Percentiles rank a stretch among this genome's conserved stretches.
phyloP scores from a whole-genome alignment of 768 basidiomycete genomes.

The Inosperma sp. region DNA sequence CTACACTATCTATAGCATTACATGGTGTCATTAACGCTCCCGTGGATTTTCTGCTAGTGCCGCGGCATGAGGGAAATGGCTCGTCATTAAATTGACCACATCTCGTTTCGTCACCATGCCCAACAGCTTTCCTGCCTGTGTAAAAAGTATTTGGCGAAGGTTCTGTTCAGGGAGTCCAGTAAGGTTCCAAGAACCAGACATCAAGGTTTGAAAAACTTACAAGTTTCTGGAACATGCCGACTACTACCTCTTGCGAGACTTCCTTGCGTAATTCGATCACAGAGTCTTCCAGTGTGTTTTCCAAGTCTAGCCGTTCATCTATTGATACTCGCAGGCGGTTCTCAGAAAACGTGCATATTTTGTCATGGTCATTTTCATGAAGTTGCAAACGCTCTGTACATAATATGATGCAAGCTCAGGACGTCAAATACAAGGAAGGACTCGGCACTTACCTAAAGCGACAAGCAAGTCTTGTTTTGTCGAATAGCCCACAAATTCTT shows the following conservation, averaged over 20 bases:
- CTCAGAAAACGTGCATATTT: slow-evolving; percentile 42
- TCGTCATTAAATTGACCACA: slow-evolving; percentile 53
- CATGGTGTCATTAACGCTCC: slow-evolving; percentile 3
- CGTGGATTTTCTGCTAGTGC: slow-evolving; percentile 26
- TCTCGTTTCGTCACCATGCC: slow-evolving; percentile 71
- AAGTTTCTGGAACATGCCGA: slow-evolving; percentile 71
- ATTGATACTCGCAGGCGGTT: slow-evolving; percentile 25
- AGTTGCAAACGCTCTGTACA: slow-evolving; percentile 28
- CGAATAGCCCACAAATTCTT: slow-evolving; percentile 55
- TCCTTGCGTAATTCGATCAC: slow-evolving; percentile 63
- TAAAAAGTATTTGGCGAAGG: slow-evolving; percentile 63
- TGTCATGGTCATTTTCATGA: slow-evolving; percentile 26
- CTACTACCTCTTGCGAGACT: slow-evolving; percentile 65
- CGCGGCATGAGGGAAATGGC: slow-evolving; percentile 53
- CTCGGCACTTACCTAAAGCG: slow-evolving; percentile 36
- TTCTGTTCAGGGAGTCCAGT: slow-evolving; percentile 40
- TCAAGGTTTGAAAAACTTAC: slow-evolving; percentile 28
- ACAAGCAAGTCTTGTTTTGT: slow-evolving; percentile 49
- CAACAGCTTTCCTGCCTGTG: slow-evolving; percentile 50
- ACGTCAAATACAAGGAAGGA: too few species aligned
- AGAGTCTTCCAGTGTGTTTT: slow-evolving; percentile 41
- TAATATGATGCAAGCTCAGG: neutral
- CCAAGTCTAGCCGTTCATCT: slow-evolving; percentile 34
- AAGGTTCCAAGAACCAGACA: neutral
- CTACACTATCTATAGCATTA: neutral